phyloP scores from a whole-genome alignment of 2,329 filamentous ascomycete genomes.

The Cryphonectria nitschkei region DNA sequence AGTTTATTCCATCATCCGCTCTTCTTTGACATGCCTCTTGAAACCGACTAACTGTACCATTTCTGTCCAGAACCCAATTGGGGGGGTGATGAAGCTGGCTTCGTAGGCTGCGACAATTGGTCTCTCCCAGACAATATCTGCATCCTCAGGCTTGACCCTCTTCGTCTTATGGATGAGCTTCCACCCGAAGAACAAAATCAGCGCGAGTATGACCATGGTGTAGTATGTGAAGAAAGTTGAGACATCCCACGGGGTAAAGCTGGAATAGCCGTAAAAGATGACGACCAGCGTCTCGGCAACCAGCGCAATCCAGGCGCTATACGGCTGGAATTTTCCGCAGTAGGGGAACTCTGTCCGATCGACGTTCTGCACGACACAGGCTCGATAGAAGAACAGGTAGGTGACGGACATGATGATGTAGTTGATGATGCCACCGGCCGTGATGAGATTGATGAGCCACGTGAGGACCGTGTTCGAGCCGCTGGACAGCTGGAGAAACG shows the following conservation, averaged over 20 bases:
- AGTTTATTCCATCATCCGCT: slow-evolving; percentile 9
- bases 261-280: slow-evolving; percentile 58
- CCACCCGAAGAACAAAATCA: slow-evolving; percentile 61
- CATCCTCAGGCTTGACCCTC: slow-evolving; percentile 55
- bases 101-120: slow-evolving; percentile 57
- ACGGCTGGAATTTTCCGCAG: slow-evolving; percentile 62
- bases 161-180: slow-evolving; percentile 66
- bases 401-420: slow-evolving; percentile 53
- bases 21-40: slow-evolving; percentile 25
- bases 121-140: slow-evolving; percentile 64
- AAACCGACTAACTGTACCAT: slow-evolving; percentile 24
- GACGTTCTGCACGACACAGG: slow-evolving; percentile 26
- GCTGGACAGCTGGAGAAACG: slow-evolving; percentile 26
- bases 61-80: slow-evolving; percentile 28
- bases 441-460: slow-evolving; percentile 61
- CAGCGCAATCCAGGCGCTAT: slow-evolving; percentile 53
- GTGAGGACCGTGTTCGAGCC: slow-evolving; percentile 33
- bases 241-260: slow-evolving; percentile 36
- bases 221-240: slow-evolving; percentile 50
- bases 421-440: slow-evolving; percentile 63
- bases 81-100: slow-evolving; percentile 21
- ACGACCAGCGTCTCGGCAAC: slow-evolving; percentile 48
- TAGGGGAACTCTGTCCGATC: slow-evolving; percentile 58
- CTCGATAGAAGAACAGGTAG: slow-evolving; percentile 29
- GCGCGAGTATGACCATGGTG: slow-evolving; percentile 59